Conservation (phyloP, 345 rosid genomes). For the Linum usitatissimum region DNA sequence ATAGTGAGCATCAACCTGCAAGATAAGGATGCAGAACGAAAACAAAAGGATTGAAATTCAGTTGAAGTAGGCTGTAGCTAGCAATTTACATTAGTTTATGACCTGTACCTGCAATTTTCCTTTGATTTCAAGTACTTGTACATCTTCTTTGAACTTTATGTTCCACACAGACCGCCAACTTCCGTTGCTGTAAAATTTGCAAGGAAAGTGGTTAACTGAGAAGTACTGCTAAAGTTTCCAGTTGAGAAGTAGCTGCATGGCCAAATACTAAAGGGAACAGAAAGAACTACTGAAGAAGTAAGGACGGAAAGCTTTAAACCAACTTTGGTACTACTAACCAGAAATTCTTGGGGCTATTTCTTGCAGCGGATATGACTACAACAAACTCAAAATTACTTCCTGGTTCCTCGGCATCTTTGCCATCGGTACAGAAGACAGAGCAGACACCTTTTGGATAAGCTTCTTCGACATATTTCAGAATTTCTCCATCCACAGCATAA, state of each 20-base stretch:
- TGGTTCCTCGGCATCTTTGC: conserved; percentile 75
- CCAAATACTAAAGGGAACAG: not conserved
- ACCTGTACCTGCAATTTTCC: conserved; percentile 72
- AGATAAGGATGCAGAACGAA: conserved; percentile 3
- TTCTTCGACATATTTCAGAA: conserved; percentile 71
- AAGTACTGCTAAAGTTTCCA: not conserved
- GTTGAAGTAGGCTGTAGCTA: not conserved
- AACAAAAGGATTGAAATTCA: conserved; percentile 2
- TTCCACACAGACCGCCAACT: conserved; percentile 94
- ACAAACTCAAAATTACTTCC: conserved; percentile 84
- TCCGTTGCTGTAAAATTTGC: conserved; percentile 46
- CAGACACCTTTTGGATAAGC: conserved; percentile 87
- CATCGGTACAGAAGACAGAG: conserved; percentile 62
- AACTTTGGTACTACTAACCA: conserved; percentile 41
- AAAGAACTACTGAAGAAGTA: not conserved
- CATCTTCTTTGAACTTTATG: conserved; percentile 70
- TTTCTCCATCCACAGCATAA: conserved; percentile 73
- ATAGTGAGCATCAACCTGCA: conserved; percentile 91
- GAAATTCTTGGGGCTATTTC: conserved; percentile 88
- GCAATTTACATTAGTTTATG: not conserved
- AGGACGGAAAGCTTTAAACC: not conserved
- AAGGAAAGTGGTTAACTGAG: conserved; percentile 1
- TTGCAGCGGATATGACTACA: conserved; percentile 73
- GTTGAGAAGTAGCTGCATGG: not conserved
- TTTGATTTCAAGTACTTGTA: conserved; percentile 52